Percentiles rank a stretch among this genome's conserved stretches.
Conservation (phyloP, 257 asterid species). For the Agastache rugosa region DNA sequence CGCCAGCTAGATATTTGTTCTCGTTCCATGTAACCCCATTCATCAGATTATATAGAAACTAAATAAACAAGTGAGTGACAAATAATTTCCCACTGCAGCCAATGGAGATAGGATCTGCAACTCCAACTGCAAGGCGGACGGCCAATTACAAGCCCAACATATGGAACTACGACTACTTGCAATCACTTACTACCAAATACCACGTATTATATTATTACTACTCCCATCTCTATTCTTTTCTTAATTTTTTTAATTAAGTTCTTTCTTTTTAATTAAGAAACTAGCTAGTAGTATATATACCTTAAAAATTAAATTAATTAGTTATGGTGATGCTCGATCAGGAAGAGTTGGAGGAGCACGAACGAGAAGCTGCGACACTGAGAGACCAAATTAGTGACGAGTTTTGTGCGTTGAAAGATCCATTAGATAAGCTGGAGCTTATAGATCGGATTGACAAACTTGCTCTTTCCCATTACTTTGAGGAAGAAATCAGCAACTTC, state of each 20-base stretch:
- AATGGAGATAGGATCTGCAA: conserved; percentile 19
- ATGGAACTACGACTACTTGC: conserved; percentile 56
- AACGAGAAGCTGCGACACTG: conserved; percentile 41
- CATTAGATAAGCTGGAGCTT: conserved; percentile 46
- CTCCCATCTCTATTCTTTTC: neutral
- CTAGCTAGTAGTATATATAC: no score
- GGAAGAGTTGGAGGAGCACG: conserved; percentile 43
- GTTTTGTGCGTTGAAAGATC: conserved; percentile 31
- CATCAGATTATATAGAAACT: no score
- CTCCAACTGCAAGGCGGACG: conserved; percentile 42
- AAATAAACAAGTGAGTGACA: no score
- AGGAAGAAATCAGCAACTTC: conserved; percentile 42
- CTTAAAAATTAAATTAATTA: no score
- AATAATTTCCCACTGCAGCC: no score
- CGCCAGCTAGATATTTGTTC: no score
- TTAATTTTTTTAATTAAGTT: no score
- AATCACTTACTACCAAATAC: conserved; percentile 44
- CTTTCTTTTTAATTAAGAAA: no score
- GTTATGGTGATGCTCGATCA: conserved; percentile 31
- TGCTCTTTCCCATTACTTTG: conserved; percentile 47
- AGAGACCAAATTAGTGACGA: conserved; percentile 39
- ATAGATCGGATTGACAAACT: conserved; percentile 49
- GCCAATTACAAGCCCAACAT: conserved; percentile 71
- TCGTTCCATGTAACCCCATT: no score
- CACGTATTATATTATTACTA: neutral